A percentile compares a stretch with the other conserved stretches of the same genome.
Conservation (phyloP, 2,329 filamentous ascomycete species). For the Colletotrichum sp. region DNA sequence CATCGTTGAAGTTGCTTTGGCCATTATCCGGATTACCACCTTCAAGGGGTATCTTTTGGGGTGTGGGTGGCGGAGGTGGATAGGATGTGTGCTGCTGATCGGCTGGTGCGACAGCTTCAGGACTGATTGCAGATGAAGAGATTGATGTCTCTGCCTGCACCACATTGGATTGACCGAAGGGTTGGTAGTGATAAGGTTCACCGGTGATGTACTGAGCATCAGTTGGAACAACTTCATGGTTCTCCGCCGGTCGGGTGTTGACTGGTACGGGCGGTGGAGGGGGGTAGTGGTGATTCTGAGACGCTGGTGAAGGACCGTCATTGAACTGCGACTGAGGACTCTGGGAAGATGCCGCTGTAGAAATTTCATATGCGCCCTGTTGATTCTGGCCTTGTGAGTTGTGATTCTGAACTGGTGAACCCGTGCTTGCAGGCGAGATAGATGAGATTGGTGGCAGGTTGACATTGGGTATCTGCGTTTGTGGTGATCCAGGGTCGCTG, state of each 20-base stretch:
- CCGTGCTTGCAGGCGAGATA: background rate
- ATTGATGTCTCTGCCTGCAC: background rate
- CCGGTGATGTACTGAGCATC: background rate
- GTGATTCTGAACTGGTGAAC: background rate
- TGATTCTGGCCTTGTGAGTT: background rate
- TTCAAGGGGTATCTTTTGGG: background rate
- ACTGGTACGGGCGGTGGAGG: background rate
- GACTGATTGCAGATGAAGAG: background rate
- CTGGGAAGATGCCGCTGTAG: background rate
- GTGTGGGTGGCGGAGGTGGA: background rate
- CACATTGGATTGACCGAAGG: background rate
- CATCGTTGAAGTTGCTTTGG: no score
- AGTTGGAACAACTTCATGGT: background rate
- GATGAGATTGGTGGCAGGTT: background rate
- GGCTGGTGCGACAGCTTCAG: background rate
- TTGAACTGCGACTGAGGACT: background rate
- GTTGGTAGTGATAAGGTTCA: background rate
- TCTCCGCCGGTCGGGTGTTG: background rate
- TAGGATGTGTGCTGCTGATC: background rate
- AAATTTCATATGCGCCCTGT: background rate
- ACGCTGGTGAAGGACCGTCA: background rate
- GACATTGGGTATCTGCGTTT: background rate
- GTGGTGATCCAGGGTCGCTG: no score
- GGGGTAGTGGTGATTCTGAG: background rate
- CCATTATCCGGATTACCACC: fast-evolving